phyloP scores from a whole-genome alignment of 2,329 filamentous ascomycete genomes.

The Didymella pinodella region DNA sequence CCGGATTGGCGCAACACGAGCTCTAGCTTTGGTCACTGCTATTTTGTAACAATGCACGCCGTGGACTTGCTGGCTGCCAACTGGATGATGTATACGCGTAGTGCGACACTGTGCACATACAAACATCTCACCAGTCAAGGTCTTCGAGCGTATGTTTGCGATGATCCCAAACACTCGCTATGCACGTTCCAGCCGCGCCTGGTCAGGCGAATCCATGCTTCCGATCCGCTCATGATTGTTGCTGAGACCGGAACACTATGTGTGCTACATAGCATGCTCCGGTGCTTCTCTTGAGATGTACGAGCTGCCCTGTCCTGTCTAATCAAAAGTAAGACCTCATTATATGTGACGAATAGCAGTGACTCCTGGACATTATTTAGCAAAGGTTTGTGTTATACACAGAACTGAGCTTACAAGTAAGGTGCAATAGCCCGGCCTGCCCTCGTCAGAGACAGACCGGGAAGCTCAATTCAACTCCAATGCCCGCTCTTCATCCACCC shows the following conservation, averaged over 20 bases:
- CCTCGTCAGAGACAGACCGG: constrained; percentile 24
- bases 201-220: not conserved
- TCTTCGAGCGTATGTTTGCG: not conserved
- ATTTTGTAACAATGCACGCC: constrained; percentile 10
- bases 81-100: not conserved
- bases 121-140: not conserved
- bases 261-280: not conserved
- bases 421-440: constrained; percentile 25
- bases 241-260: not conserved
- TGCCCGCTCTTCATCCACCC: not conserved
- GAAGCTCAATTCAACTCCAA: constrained; percentile 20
- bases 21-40: constrained; percentile 1
- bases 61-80: constrained; percentile 2
- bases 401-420: constrained; percentile 23
- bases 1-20: constrained; percentile 1
- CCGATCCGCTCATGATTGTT: not conserved
- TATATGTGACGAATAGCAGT: not conserved
- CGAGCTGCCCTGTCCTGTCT: not conserved
- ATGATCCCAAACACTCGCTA: not conserved
- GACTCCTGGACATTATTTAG: constrained; percentile 1
- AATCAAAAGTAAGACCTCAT: not conserved
- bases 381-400: not conserved
- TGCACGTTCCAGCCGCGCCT: not conserved
- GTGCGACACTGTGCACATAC: constrained; percentile 1
- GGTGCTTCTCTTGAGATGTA: not conserved